Percentiles rank a stretch among this genome's conserved stretches.
phyloP scores from a whole-genome alignment of 2,329 filamentous ascomycete species.

The Corniculantispora saksenae region DNA sequence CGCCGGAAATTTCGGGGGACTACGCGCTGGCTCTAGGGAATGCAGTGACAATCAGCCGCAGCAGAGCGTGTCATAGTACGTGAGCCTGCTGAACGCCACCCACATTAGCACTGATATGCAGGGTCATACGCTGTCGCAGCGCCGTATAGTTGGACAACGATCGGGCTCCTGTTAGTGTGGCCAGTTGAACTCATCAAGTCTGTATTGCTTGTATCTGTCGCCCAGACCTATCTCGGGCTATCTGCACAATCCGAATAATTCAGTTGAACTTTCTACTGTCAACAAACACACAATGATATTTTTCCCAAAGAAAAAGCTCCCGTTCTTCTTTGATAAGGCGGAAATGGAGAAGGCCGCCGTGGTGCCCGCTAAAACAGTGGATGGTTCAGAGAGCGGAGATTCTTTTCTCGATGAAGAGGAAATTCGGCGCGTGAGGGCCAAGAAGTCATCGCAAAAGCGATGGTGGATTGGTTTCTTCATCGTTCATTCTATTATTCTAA shows the following conservation, averaged over 20 bases:
- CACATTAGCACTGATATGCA: not conserved
- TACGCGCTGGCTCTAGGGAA: too few relatives aligned
- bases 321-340: conserved; percentile 11
- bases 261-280: too few relatives aligned
- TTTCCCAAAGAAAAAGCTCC: conserved; percentile 9
- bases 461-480: conserved; percentile 13
- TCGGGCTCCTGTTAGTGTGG: too few relatives aligned
- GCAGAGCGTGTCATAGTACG: not conserved
- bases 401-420: conserved; percentile 16
- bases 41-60: too few relatives aligned
- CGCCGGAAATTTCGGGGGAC: too few relatives aligned
- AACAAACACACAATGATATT: conserved; percentile 1
- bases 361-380: not conserved
- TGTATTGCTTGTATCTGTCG: too few relatives aligned
- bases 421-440: conserved; percentile 1
- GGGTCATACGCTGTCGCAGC: too few relatives aligned
- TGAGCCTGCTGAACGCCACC: not conserved
- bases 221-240: too few relatives aligned
- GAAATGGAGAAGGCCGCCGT: conserved; percentile 2
- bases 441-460: not conserved
- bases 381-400: conserved; percentile 15
- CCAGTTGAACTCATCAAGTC: too few relatives aligned
- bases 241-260: too few relatives aligned
- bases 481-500: not conserved
- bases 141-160: too few relatives aligned